Conservation (phyloP, 1,139 yeast genomes). For the Meyerozyma athensensis region DNA sequence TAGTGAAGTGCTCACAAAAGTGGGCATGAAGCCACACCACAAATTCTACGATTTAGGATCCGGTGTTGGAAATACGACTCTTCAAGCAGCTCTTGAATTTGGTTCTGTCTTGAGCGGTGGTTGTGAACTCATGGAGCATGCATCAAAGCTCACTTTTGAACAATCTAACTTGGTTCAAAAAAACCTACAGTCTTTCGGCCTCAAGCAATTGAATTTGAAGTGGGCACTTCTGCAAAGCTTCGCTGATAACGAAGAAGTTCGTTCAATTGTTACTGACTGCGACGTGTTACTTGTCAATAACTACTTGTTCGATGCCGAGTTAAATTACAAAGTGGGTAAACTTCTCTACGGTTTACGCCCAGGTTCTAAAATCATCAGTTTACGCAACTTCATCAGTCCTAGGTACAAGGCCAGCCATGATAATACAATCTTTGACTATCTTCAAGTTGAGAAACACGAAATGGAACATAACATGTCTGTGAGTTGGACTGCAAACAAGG, state of each 20-base stretch:
- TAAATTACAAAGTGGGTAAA: slow-evolving; percentile 65
- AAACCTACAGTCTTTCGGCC: slow-evolving; percentile 60
- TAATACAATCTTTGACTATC: slow-evolving; percentile 55
- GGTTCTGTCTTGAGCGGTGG: slow-evolving; percentile 80
- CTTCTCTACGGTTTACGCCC: slow-evolving; percentile 59
- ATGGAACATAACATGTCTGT: slow-evolving; percentile 68
- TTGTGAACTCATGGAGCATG: slow-evolving; percentile 83
- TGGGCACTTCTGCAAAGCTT: slow-evolving; percentile 69
- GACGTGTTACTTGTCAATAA: slow-evolving; percentile 78
- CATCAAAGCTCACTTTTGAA: slow-evolving; percentile 59
- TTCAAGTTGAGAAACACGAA: slow-evolving; percentile 59
- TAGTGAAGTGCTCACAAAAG: slow-evolving; percentile 62
- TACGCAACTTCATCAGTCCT: slow-evolving; percentile 67
- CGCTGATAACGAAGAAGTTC: slow-evolving; percentile 57
- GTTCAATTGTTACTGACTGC: slow-evolving; percentile 50
- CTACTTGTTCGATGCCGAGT: slow-evolving; percentile 70
- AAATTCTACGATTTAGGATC: slow-evolving; percentile 84
- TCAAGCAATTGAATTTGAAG: slow-evolving; percentile 50
- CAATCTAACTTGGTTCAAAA: slow-evolving; percentile 57
- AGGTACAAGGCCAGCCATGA: slow-evolving; percentile 52
- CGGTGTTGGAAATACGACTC: slow-evolving; percentile 89
- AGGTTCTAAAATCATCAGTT: slow-evolving; percentile 75
- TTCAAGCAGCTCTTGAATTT: slow-evolving; percentile 84
- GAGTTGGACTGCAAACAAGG: slow-evolving; percentile 88
- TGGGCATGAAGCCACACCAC: slow-evolving; percentile 48